These are phyloP conservation scores for Entomortierella lignicola DNA, from an alignment of 192 early-diverging fungal species.

Conservation along the genomic window DNA sequence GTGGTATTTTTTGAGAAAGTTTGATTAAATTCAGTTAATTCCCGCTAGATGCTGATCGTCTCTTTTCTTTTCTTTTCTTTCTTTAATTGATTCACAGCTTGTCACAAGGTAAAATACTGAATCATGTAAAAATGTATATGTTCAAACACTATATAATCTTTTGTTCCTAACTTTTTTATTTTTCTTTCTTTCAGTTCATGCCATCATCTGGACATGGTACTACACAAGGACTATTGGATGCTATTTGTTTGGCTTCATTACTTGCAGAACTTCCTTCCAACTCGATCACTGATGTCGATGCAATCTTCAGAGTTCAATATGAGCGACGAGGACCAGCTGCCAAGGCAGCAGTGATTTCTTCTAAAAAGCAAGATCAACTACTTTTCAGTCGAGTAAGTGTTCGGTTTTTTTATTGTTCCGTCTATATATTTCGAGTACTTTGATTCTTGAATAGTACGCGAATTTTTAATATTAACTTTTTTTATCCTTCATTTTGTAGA, in stretches of 20 bases:
- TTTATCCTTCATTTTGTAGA: constrained; percentile 5
- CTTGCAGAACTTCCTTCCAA: constrained; percentile 44
- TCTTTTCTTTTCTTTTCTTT: background rate
- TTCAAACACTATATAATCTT: no score
- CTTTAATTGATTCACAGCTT: background rate
- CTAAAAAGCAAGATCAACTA: constrained; percentile 30
- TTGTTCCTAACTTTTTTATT: no score
- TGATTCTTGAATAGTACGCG: no score
- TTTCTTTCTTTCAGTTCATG: constrained; percentile 10
- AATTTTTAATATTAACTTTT: background rate
- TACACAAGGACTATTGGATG: constrained; percentile 38
- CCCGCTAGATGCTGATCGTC: background rate
- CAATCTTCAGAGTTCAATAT: constrained; percentile 35
- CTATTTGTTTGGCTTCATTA: constrained; percentile 36
- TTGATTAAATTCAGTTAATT: no score
- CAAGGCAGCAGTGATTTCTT: constrained; percentile 19
- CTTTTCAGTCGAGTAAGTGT: constrained; percentile 45
- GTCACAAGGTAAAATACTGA: background rate
- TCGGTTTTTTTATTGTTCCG: no score
- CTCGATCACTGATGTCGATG: constrained; percentile 31
- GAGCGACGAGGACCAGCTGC: constrained; percentile 32
- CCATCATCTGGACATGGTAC: constrained; percentile 42
- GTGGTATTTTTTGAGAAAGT: no score
- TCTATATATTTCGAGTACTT: no score
- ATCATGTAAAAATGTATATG: background rate